Percentiles rank a stretch among this genome's conserved stretches.
Evolutionary conservation across 2,329 filamentous ascomycete genomes (phyloP).

Genomic region (Cladophialophora exuberans): DNA sequence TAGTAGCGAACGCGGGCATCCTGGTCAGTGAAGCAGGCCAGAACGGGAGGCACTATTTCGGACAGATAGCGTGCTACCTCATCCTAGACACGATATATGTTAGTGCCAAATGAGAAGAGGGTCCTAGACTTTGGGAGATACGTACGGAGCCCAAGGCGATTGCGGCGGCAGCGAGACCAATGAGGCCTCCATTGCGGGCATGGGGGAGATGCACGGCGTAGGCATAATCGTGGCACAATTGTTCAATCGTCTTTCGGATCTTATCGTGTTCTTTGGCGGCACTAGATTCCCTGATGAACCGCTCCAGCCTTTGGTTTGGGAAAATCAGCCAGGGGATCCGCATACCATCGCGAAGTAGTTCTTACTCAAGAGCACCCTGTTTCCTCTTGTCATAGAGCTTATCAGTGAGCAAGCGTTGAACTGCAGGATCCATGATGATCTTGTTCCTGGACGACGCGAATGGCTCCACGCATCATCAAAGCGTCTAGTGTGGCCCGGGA

Average conservation of each 20-base stretch:
- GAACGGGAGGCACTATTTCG: conserved; percentile 91
- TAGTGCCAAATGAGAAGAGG: not conserved
- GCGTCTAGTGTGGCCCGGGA: not conserved
- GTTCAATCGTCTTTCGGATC: conserved; percentile 86
- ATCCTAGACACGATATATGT: conserved; percentile 50
- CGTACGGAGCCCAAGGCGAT: conserved; percentile 90
- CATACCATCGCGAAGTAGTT: too few species aligned
- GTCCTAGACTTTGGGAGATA: conserved; percentile 31
- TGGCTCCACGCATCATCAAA: conserved; percentile 24
- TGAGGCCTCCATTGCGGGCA: conserved; percentile 92
- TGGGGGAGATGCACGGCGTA: conserved; percentile 97
- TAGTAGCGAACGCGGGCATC: conserved; percentile 97
- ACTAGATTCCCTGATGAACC: conserved; percentile 82
- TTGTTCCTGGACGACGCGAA: conserved; percentile 9
- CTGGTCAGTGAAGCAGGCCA: conserved; percentile 97
- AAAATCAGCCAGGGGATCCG: conserved; percentile 19
- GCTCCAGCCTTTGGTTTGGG: conserved; percentile 80
- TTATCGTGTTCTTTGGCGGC: conserved; percentile 74
- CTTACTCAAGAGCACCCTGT: conserved; percentile 89
- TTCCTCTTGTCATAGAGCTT: conserved; percentile 99
- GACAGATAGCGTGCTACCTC: conserved; percentile 90
- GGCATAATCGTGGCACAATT: conserved; percentile 96
- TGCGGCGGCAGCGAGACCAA: conserved; percentile 90
- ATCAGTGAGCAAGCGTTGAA: conserved; percentile 91
- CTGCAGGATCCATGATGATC: conserved; percentile 75